phyloP scores from a whole-genome alignment of 1,284 basidiomycete species.

The Apiotrichum mycotoxinovorans region DNA sequence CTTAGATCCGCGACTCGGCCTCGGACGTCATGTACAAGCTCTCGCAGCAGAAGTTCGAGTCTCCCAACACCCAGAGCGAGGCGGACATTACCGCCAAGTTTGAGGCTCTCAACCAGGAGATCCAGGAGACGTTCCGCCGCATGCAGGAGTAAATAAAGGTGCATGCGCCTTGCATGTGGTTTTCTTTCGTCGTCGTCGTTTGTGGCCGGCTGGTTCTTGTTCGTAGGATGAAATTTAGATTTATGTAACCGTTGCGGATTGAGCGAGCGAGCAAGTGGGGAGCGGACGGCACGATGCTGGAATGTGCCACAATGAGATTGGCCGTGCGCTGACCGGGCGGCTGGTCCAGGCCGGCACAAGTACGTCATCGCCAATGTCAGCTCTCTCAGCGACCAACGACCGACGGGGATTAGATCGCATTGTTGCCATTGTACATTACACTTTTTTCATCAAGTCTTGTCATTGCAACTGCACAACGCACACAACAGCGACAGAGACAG shows the following conservation, averaged over 20 bases:
- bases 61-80: constrained; percentile 66
- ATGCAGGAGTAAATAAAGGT: constrained; percentile 62
- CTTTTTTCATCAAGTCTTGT: too few species aligned
- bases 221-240: constrained; percentile 9
- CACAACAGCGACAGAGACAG: too few species aligned
- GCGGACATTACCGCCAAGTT: constrained; percentile 74
- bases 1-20: constrained; percentile 74
- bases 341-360: neutral
- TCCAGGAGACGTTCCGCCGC: constrained; percentile 83
- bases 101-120: constrained; percentile 72
- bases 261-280: neutral
- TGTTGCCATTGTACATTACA: too few species aligned
- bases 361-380: too few species aligned
- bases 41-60: constrained; percentile 98
- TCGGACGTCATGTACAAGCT: constrained; percentile 90
- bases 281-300: too few species aligned
- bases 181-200: neutral
- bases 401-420: too few species aligned
- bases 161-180: too few species aligned
- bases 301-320: too few species aligned
- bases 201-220: neutral
- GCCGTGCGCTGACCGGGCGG: too few species aligned
- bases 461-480: too few species aligned
- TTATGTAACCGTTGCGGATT: constrained; percentile 4
- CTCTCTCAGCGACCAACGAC: too few species aligned